These are phyloP conservation scores for Solanum clarkiae DNA, from an alignment of 257 asterid species.

Conservation along the genomic window DNA sequence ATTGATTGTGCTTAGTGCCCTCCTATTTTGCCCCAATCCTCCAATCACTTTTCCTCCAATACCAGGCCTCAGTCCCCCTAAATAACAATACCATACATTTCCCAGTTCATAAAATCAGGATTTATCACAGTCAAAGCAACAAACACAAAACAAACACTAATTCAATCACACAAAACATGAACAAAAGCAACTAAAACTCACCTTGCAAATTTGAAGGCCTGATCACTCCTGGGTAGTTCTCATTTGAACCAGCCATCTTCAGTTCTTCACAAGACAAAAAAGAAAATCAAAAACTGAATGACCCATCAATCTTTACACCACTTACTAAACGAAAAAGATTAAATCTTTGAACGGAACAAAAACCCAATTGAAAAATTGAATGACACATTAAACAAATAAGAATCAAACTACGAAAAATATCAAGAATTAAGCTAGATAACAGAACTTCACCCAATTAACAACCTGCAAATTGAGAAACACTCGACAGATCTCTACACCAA, in stretches of 20 bases:
- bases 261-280: conserved; percentile 11
- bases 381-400: neutral
- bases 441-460: neutral
- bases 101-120: neutral
- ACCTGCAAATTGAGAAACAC: neutral
- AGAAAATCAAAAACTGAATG: neutral
- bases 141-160: neutral
- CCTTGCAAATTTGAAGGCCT: conserved; percentile 52
- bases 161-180: neutral
- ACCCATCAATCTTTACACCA: too few species aligned
- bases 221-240: conserved; percentile 39
- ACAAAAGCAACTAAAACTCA: neutral
- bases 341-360: too few species aligned
- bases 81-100: neutral
- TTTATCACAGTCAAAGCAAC: neutral
- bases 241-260: conserved; percentile 64
- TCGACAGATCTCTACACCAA: neutral
- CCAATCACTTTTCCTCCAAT: conserved; percentile 7
- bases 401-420: neutral
- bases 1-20: conserved; percentile 66
- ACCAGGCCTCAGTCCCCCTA: conserved; percentile 31
- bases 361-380: neutral
- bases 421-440: neutral
- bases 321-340: too few species aligned
- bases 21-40: conserved; percentile 40